A percentile compares a stretch with the other conserved stretches of the same genome.
Evolutionary conservation across 352 stramenopile species (phyloP).

Genomic region (Phytophthora ohioensis): DNA sequence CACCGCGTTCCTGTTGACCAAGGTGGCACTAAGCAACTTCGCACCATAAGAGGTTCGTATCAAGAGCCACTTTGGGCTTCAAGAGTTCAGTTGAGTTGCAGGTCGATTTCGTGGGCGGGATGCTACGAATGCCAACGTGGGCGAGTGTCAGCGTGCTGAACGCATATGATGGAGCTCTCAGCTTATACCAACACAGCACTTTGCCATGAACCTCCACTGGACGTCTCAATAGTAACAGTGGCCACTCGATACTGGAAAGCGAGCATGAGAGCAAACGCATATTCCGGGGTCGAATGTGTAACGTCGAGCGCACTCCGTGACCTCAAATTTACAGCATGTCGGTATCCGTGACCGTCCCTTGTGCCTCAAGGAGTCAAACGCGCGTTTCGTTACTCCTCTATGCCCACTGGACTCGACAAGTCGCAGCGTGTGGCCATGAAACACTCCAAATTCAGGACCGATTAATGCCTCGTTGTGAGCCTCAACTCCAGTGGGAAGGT

Average conservation of each 20-base stretch:
- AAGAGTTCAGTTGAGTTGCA: conserved; percentile 31
- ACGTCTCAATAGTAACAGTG: conserved; percentile 20
- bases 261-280: not conserved
- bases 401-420: conserved; percentile 26
- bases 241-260: conserved; percentile 5
- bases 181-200: not conserved
- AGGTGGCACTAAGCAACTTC: no score
- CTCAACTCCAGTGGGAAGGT: conserved; percentile 22
- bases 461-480: conserved; percentile 23
- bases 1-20: no score
- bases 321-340: conserved; percentile 23
- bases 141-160: not conserved
- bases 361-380: conserved; percentile 16
- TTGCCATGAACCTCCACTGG: conserved; percentile 16
- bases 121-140: not conserved
- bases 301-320: conserved; percentile 8
- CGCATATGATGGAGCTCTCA: not conserved
- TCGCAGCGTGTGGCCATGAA: conserved; percentile 24
- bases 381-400: conserved; percentile 33
- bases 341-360: conserved; percentile 5
- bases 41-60: no score
- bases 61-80: not conserved
- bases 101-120: conserved; percentile 3
- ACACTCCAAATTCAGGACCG: conserved; percentile 14
- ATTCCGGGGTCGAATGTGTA: conserved; percentile 27